A percentile compares a stretch with the other conserved stretches of the same genome.
Evolutionary conservation across 345 rosid genomes (phyloP).

Genomic region (Boechera retrofracta): DNA sequence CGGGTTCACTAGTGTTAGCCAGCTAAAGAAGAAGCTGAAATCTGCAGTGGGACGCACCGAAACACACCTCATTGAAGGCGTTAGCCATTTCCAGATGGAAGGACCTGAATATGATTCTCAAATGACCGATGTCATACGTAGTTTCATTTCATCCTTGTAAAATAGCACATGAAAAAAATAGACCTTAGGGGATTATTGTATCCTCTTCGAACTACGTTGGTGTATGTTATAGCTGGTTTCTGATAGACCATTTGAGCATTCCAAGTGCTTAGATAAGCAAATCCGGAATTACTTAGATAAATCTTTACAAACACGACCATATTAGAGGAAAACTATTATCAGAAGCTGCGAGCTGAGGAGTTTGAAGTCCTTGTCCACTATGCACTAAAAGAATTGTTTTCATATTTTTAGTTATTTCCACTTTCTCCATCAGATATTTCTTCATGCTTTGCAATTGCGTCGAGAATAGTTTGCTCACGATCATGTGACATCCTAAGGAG

Average conservation of each 20-base stretch:
- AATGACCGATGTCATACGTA: conserved; percentile 68
- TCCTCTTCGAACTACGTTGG: neutral
- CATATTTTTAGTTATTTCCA: neutral
- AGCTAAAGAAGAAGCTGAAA: conserved; percentile 80
- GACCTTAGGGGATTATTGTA: neutral
- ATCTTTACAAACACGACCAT: neutral
- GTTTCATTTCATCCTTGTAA: conserved; percentile 65
- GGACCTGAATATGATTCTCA: conserved; percentile 81
- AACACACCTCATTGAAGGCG: conserved; percentile 82
- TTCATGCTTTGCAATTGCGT: neutral
- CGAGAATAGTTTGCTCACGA: neutral
- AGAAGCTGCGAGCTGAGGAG: neutral
- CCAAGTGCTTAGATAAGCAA: neutral
- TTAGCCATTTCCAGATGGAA: conserved; percentile 94
- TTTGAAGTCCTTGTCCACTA: neutral
- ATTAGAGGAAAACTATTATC: too few species aligned
- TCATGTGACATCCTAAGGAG: neutral
- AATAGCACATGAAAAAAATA: conserved; percentile 28
- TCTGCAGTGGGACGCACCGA: conserved; percentile 70
- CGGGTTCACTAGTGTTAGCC: conserved; percentile 87
- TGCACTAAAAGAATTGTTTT: neutral
- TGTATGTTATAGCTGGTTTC: neutral
- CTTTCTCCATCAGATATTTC: neutral
- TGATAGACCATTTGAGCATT: neutral
- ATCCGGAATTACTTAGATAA: neutral